Base-by-base conservation (phyloP, 2,329 filamentous ascomycete genomes). In the Hortaea werneckii region DNA sequence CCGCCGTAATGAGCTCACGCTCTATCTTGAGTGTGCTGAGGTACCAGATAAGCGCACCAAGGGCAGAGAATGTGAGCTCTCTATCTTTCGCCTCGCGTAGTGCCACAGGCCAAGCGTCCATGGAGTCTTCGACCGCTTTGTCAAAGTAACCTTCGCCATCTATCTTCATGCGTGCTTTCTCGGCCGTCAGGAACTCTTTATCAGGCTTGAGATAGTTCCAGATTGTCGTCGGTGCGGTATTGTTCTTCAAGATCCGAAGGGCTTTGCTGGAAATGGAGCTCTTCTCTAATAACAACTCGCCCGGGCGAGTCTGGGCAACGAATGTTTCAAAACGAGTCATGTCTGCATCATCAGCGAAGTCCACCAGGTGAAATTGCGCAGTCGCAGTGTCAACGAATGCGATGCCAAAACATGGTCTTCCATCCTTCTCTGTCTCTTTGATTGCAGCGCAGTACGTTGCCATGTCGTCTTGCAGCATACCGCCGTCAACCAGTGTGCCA, bases 401-500 rank as follows among this genome's bases (percentile, higher is more conserved):
- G 42, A 98, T 81, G 6, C 92, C 92, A 63, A 98, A 98, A 0
- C 80, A 80, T 5, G 92, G 89, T 28, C 80, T 72, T 44, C 82
- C 84, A 50, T 92, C 80, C 1, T 79, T 71, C 8, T 85, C 72
- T 0, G 66, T 65, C 52, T 75, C 72, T 52, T 98, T 98, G 68
- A 98, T 92, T 1, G 92, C 85, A 44, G 92, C 87, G 63, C 92
- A 98, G 65, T 87, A 96, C 0, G 88, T 94, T 1, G 92, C 87
- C 83, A 95, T 95, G 64, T 98, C 92, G 60, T 95, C 87, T 64
- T 96, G 90, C 37, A 98, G 78, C 92, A 98, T 98, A 54, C 86
- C 82, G 11, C 87, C 89, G 50, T 98, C 92, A 4, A 98, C 90
- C 1, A 98, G 77, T 0, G 92, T 98, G 29, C 92, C 92, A 5